Conservation (phyloP, 2,329 filamentous ascomycete genomes). For the Neoascochyta sp. region DNA sequence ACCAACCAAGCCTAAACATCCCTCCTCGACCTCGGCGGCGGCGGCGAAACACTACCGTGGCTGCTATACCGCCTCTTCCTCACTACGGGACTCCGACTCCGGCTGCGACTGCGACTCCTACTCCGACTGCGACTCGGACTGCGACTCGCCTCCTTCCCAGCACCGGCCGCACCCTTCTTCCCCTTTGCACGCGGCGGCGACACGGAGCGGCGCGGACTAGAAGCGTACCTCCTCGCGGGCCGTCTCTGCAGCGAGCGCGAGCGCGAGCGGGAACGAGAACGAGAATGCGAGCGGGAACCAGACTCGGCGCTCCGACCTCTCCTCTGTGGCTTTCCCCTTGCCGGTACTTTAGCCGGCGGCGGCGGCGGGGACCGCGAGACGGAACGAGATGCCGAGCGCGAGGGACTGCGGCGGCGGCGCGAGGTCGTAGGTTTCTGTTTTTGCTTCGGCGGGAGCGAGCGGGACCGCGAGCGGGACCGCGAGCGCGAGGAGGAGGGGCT, state of each 20-base stretch:
- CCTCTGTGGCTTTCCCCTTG: slow-evolving; percentile 2
- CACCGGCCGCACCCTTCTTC: too few species aligned
- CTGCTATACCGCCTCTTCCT: slow-evolving; percentile 10
- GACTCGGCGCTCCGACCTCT: too few species aligned
- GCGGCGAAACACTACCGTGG: slow-evolving; percentile 9
- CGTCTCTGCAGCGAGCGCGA: too few species aligned
- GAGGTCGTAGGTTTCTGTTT: slow-evolving; percentile 13
- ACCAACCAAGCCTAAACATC: too few species aligned
- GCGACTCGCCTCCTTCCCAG: slow-evolving; percentile 1
- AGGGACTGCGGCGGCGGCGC: slow-evolving; percentile 6
- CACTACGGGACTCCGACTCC: slow-evolving; percentile 6
- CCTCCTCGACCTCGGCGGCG: slow-evolving; percentile 12
- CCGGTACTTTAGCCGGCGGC: slow-evolving; percentile 6
- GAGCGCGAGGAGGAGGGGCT: slow-evolving; percentile 18
- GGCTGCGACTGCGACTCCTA: slow-evolving; percentile 5
- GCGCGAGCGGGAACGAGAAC: too few species aligned
- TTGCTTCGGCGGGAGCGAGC: slow-evolving; percentile 15
- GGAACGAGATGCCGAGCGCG: slow-evolving; percentile 5
- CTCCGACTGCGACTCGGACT: neutral
- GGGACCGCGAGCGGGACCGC: slow-evolving; percentile 11
- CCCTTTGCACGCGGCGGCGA: too few species aligned
- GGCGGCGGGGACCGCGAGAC: slow-evolving; percentile 7
- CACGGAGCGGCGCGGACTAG: too few species aligned
- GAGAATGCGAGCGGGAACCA: too few species aligned
- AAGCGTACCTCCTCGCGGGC: too few species aligned